Conservation (phyloP, 352 stramenopile species). For the Globisporangium alternatum region DNA sequence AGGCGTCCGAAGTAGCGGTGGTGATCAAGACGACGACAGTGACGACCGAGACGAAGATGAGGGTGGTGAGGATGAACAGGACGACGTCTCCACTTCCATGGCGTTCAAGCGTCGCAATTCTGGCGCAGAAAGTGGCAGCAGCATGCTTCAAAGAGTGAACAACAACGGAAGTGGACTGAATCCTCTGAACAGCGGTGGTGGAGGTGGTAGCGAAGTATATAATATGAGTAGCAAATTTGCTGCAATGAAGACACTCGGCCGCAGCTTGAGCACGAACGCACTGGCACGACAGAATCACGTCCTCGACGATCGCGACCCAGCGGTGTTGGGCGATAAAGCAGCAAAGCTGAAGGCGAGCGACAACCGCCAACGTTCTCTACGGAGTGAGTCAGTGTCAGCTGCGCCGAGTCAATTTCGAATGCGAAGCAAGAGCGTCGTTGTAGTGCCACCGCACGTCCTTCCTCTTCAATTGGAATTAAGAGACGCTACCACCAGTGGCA, state of each 20-base stretch:
- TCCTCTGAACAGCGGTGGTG: not conserved
- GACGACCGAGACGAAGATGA: slow-evolving; percentile 7
- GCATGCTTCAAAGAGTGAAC: not conserved
- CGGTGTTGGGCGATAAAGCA: not conserved
- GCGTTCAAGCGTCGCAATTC: not conserved
- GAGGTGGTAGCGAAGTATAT: not conserved
- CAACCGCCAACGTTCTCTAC: not conserved
- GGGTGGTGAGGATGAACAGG: not conserved
- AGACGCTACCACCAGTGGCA: not conserved
- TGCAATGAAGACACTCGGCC: slow-evolving; percentile 10
- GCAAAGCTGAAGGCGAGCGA: not conserved
- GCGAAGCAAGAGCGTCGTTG: slow-evolving; percentile 10
- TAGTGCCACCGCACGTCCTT: not conserved
- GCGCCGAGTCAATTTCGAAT: not conserved
- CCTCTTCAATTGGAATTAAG: not conserved
- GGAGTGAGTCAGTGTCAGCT: not conserved
- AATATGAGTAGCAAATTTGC: slow-evolving; percentile 2
- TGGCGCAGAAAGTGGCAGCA: not conserved
- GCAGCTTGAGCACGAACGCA: slow-evolving; percentile 11
- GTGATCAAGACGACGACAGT: not conserved
- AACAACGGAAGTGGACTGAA: not conserved
- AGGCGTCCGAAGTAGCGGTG: too few species aligned
- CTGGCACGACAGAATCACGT: not conserved
- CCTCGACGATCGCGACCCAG: not conserved
- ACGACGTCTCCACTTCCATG: slow-evolving; percentile 6